Conservation (phyloP, 2,329 filamentous ascomycete genomes). For the Calonectria pauciramosa region DNA sequence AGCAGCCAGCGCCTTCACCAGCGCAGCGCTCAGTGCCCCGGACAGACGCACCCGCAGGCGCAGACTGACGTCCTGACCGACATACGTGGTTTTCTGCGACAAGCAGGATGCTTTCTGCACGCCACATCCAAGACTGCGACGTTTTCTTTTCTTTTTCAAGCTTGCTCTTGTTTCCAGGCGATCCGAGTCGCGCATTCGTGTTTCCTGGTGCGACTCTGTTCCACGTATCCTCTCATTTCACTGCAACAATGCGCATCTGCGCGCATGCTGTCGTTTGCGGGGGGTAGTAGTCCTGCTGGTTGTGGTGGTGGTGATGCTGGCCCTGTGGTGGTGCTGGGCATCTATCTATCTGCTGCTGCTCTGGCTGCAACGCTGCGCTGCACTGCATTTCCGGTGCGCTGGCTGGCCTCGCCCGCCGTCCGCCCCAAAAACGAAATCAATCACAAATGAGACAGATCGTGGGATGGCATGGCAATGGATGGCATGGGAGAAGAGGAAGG, state of each 20-base stretch:
- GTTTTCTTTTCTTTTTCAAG: slow-evolving; percentile 2
- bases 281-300: neutral
- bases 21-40: slow-evolving; percentile 8
- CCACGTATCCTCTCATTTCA: neutral
- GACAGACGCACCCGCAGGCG: slow-evolving; percentile 6
- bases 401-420: neutral
- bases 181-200: slow-evolving; percentile 1
- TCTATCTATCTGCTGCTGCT: neutral
- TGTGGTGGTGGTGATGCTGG: neutral
- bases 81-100: slow-evolving; percentile 40
- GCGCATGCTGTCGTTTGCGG: neutral
- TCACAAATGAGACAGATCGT: slow-evolving; percentile 10
- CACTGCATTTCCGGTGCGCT: neutral
- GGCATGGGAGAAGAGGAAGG: neutral
- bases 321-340: neutral
- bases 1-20: neutral
- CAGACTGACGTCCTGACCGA: slow-evolving; percentile 28
- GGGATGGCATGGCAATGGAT: neutral
- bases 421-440: neutral
- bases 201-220: neutral
- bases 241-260: neutral
- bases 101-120: slow-evolving; percentile 19
- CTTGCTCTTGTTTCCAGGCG: neutral
- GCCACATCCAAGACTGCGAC: neutral
- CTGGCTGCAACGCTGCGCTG: slow-evolving; percentile 5